A percentile compares a stretch with the other conserved stretches of the same genome.
Conservation (phyloP, 192 early-diverging fungal genomes). For the Rhizoclosmatium sp. region DNA sequence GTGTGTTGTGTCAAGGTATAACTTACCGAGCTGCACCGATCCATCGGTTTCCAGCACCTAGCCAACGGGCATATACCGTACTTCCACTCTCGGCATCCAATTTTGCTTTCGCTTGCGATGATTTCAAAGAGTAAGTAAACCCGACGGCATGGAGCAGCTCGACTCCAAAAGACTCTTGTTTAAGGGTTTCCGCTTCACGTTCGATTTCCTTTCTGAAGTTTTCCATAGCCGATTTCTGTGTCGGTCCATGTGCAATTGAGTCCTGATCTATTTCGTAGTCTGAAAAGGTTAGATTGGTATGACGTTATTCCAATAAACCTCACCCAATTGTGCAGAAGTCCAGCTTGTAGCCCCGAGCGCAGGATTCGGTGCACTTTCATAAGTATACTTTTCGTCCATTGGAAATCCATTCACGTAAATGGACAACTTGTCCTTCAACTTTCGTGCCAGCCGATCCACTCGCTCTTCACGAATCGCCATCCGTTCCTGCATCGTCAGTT, state of each 20-base stretch:
- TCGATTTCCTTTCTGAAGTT: constrained; percentile 34
- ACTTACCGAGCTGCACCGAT: constrained; percentile 51
- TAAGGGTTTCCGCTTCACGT: constrained; percentile 88
- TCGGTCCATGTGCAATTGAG: neutral
- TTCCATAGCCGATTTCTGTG: constrained; percentile 44
- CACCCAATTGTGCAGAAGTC: constrained; percentile 12
- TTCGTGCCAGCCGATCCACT: constrained; percentile 75
- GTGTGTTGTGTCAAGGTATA: neutral
- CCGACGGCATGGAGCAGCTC: constrained; percentile 95
- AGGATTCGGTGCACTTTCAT: neutral
- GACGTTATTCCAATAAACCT: neutral
- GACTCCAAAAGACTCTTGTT: constrained; percentile 89
- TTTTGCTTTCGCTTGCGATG: constrained; percentile 79
- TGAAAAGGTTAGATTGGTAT: neutral
- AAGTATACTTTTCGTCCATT: constrained; percentile 4
- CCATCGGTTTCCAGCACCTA: constrained; percentile 55
- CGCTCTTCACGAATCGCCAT: constrained; percentile 62
- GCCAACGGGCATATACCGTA: constrained; percentile 54
- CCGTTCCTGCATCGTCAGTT: constrained; percentile 64
- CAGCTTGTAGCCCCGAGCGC: neutral
- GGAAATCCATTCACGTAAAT: constrained; percentile 77
- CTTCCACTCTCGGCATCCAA: constrained; percentile 63
- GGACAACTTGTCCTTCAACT: constrained; percentile 78
- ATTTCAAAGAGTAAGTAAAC: constrained; percentile 88
- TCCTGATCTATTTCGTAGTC: constrained; percentile 8